Evolutionary conservation across 768 basidiomycete genomes (phyloP), one percentile per base, ranked within the genome.

Genomic region (Leucosporidium creatinivorum): DNA sequence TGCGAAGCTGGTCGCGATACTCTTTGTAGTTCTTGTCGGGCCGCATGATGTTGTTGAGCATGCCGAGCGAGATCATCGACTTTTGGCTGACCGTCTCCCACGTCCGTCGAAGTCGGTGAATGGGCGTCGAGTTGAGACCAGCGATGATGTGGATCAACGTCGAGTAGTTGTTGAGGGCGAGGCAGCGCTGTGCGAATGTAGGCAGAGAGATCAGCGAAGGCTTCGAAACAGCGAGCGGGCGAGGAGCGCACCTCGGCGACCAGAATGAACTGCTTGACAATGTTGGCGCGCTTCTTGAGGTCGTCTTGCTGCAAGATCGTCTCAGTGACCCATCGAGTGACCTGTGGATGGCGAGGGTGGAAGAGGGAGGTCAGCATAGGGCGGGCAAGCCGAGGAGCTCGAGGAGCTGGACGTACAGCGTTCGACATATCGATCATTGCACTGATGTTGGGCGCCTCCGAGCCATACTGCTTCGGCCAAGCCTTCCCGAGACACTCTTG

Each of bases 81-180:
- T 88, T 86, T 63, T 86, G 83, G 72, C 83, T 87, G 68, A 97
- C 85, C 79, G 87, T 85, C 71, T 96, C 92, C 87, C 91, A 93
- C 6, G 94, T 93, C 59, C 94, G 85, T 77, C 92, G 93, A 67
- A 98, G 81, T 13, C 94, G 86, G 54, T 89, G 86, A 68, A 98
- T 93, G 18, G 92, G 91, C 25, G 94, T 89, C 1, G 91, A 91
- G 73, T 94, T 93, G 62, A 97, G 82, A 10, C 93, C 94, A 19
- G 94, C 94, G 48, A 93, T 87, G 64, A 98, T 89, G 44, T 93
- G 92, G 66, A 92, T 90, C 87, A 98, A 91, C n/a, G 87, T 89
- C 25, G 93, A 93, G 79, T 91, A 97, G 79, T 98, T 98, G 77
- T 93, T 89, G 72, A 97, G 80, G 23, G 79, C 78, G 56, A 91